phyloP scores from a whole-genome alignment of 176 grass and related monocot species.

The Bonia amplexicaulis region DNA sequence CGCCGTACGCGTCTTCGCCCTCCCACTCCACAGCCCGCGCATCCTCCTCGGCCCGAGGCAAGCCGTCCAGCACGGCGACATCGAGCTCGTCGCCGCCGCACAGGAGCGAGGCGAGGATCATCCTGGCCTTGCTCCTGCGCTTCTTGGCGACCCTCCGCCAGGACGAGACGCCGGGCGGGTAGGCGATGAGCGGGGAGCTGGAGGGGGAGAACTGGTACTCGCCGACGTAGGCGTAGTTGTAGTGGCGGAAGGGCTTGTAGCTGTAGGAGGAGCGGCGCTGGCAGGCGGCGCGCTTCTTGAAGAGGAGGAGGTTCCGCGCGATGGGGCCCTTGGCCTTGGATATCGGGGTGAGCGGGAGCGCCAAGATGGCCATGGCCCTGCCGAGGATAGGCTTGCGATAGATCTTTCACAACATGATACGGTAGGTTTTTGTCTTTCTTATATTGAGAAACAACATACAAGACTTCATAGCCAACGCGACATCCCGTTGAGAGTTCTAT shows the following conservation, averaged over 20 bases:
- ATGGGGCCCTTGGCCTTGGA: slow-evolving; percentile 39
- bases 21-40: slow-evolving; percentile 15
- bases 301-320: slow-evolving; percentile 41
- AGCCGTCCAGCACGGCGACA: slow-evolving; percentile 28
- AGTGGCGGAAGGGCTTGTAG: slow-evolving; percentile 59
- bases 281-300: slow-evolving; percentile 49
- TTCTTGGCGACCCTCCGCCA: slow-evolving; percentile 31
- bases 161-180: slow-evolving; percentile 29
- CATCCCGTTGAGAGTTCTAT: no score
- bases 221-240: slow-evolving; percentile 71
- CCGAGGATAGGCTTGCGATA: slow-evolving; percentile 38
- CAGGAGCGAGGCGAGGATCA: slow-evolving; percentile 44
- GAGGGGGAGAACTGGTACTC: slow-evolving; percentile 93
- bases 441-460: no score
- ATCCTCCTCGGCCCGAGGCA: neutral
- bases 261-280: neutral
- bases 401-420: no score
- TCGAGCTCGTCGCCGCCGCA: slow-evolving; percentile 38
- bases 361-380: slow-evolving; percentile 52
- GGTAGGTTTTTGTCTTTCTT: no score
- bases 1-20: neutral
- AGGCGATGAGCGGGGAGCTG: slow-evolving; percentile 46
- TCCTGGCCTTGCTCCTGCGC: slow-evolving; percentile 20
- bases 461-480: no score
- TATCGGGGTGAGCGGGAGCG: slow-evolving; percentile 44